A percentile compares a stretch with the other conserved stretches of the same genome.
These are phyloP conservation scores for Dionaea muscipula DNA, from an alignment of 179 eudicot species.

Conservation along the genomic window DNA sequence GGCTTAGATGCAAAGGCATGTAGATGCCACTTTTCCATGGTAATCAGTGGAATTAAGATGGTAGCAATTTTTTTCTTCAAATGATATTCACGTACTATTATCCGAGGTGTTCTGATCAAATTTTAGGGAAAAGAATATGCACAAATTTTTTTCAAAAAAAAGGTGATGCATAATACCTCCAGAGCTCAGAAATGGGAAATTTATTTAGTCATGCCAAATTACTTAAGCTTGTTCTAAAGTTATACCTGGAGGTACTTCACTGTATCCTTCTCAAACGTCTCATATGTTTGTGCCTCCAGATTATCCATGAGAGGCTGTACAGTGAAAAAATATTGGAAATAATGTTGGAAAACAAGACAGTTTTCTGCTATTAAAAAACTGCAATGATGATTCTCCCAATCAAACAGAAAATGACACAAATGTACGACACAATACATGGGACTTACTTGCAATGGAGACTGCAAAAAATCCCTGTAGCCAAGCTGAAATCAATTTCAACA, in stretches of 20 bases:
- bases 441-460: constrained; percentile 88
- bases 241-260: constrained; percentile 68
- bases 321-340: constrained; percentile 9
- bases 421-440: constrained; percentile 1
- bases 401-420: constrained; percentile 3
- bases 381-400: not conserved
- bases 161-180: too few species aligned
- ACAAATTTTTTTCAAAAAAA: too few species aligned
- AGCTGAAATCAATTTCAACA: constrained; percentile 32
- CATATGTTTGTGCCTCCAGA: constrained; percentile 94
- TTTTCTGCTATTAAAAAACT: not conserved
- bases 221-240: not conserved
- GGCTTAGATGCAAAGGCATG: too few species aligned
- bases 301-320: constrained; percentile 99
- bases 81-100: too few species aligned
- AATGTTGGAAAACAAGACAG: not conserved
- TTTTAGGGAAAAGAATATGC: too few species aligned
- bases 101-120: too few species aligned
- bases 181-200: not conserved
- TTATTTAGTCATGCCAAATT: not conserved
- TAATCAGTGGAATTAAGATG: too few species aligned
- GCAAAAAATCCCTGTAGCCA: constrained; percentile 83
- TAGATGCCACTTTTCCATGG: too few species aligned
- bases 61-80: too few species aligned
- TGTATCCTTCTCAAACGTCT: constrained; percentile 84